A percentile compares a stretch with the other conserved stretches of the same genome.
Conservation (phyloP, 2,329 filamentous ascomycete genomes). For the Plenodomus tracheiphilus region DNA sequence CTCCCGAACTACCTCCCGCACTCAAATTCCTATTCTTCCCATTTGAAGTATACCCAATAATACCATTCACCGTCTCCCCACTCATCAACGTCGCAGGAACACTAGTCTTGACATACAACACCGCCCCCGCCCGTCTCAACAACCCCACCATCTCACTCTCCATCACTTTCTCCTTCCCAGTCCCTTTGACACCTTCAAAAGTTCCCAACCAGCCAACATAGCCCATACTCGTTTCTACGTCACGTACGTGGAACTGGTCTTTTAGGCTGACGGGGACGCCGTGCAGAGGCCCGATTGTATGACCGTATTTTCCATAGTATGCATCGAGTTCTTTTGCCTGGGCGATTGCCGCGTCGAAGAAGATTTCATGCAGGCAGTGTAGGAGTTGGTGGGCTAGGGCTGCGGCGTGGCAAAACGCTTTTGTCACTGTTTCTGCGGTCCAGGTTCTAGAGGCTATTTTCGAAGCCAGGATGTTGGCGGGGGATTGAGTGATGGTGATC, state of each 20-base stretch:
- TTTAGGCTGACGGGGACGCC: slow-evolving; percentile 54
- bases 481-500: slow-evolving; percentile 64
- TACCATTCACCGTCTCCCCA: slow-evolving; percentile 54
- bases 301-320: slow-evolving; percentile 40
- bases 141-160: slow-evolving; percentile 64
- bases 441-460: slow-evolving; percentile 59
- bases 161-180: slow-evolving; percentile 55
- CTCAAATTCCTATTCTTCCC: slow-evolving; percentile 57
- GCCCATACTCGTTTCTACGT: slow-evolving; percentile 57
- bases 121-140: slow-evolving; percentile 57
- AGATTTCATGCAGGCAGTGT: slow-evolving; percentile 52
- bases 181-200: slow-evolving; percentile 60
- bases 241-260: slow-evolving; percentile 55
- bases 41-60: slow-evolving; percentile 58
- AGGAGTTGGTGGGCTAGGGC: slow-evolving; percentile 56
- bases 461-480: slow-evolving; percentile 59
- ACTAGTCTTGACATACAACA: slow-evolving; percentile 62
- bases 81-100: slow-evolving; percentile 60
- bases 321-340: slow-evolving; percentile 48
- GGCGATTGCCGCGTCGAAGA: slow-evolving; percentile 51
- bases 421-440: slow-evolving; percentile 60
- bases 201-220: slow-evolving; percentile 68
- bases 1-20: slow-evolving; percentile 58
- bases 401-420: slow-evolving; percentile 61
- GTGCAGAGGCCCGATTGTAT: slow-evolving; percentile 50